Percentiles rank a stretch among this genome's conserved stretches.
phyloP scores from a whole-genome alignment of 2,329 filamentous ascomycete genomes.

The Didymosphaeria variabile region DNA sequence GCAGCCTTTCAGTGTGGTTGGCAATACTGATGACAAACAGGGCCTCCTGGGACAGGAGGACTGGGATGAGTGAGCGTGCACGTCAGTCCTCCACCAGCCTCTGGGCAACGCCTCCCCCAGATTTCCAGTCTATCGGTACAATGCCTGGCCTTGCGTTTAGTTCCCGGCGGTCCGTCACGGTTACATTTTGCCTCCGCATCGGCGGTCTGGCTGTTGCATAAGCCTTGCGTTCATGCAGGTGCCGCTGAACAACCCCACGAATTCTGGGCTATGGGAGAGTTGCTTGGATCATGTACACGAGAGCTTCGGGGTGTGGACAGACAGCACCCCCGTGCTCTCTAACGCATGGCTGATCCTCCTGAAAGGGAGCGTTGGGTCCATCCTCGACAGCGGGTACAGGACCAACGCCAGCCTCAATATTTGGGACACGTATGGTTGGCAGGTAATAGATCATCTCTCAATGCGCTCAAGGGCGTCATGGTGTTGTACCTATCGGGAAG shows the following conservation, averaged over 20 bases:
- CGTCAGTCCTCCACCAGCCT: conserved; percentile 23
- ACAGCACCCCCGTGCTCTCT: neutral
- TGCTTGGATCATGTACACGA: neutral
- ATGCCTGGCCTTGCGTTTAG: conserved; percentile 31
- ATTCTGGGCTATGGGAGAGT: neutral
- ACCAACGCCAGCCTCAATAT: neutral
- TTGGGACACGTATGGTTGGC: neutral
- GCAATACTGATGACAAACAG: conserved; percentile 35
- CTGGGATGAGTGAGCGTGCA: conserved; percentile 18
- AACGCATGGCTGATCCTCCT: neutral
- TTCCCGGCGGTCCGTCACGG: conserved; percentile 33
- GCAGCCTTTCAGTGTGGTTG: neutral
- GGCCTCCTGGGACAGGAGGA: conserved; percentile 15
- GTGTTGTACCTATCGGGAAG: conserved; percentile 8
- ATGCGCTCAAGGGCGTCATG: neutral
- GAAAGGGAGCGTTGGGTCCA: neutral
- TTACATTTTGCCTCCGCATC: conserved; percentile 29
- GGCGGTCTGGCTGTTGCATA: conserved; percentile 22
- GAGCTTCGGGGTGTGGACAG: too few relatives aligned
- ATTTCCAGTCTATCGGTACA: conserved; percentile 40
- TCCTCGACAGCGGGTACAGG: neutral
- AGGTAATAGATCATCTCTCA: neutral
- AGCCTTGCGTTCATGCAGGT: conserved; percentile 38
- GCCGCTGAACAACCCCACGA: conserved; percentile 22
- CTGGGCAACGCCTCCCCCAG: conserved; percentile 32